A percentile compares a stretch with the other conserved stretches of the same genome.
These are phyloP conservation scores for Neurospora tetraspora DNA, from an alignment of 495 filamentous ascomycete genomes.

Conservation along the genomic window DNA sequence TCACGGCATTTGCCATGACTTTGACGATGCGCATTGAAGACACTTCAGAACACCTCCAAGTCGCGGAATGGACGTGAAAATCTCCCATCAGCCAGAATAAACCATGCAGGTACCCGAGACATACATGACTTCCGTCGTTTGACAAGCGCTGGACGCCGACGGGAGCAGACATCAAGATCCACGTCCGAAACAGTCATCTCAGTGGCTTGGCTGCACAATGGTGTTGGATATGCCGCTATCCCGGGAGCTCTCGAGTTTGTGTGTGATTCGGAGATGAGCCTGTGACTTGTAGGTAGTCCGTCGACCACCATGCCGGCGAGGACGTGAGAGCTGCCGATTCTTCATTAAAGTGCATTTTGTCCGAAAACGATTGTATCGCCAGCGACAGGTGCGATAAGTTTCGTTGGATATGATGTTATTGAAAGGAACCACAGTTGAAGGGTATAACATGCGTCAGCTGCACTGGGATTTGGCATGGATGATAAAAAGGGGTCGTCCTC, in stretches of 20 bases:
- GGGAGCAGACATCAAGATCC: background rate
- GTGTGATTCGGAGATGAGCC: background rate
- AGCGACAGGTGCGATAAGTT: background rate
- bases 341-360: background rate
- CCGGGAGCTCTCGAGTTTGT: background rate
- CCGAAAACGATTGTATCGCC: background rate
- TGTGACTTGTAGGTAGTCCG: background rate
- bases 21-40: background rate
- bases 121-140: background rate
- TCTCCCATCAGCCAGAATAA: background rate
- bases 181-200: background rate
- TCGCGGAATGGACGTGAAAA: background rate
- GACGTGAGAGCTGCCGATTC: background rate
- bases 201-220: background rate
- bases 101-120: background rate
- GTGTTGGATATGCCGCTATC: background rate
- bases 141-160: background rate
- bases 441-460: background rate
- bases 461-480: background rate
- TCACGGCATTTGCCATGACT: background rate
- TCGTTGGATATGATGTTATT: background rate
- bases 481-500: background rate
- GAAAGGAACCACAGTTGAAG: background rate
- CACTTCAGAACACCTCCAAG: background rate
- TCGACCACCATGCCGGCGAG: background rate